Evolutionary conservation across 371 early-diverging fungal species (phyloP), one percentile per base, ranked within the genome.

Genomic region (Batrachochytrium dendrobatidis): DNA sequence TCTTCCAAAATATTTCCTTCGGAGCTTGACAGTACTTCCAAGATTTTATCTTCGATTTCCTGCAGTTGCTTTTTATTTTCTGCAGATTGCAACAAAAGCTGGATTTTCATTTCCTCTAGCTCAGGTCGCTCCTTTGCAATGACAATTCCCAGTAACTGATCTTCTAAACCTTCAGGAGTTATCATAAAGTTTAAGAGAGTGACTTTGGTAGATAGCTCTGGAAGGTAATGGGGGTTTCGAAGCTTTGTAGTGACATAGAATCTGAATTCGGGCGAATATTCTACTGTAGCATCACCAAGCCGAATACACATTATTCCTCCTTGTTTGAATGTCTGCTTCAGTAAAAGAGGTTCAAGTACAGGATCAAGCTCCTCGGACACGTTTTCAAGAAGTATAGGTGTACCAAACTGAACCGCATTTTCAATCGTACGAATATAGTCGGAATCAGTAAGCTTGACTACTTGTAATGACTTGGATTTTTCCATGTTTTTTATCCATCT

Each of bases 91-190:
- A 79, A 57, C 22, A 79, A 55, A 43, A 79, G 63, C 60, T 79
- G 76, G 20, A 62, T 68, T 61, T 79, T 79, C 69, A 75, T 73
- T 60, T 79, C 80, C 57, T 79, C 76, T 20, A 79, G 66, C 59
- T 79, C 80, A 0, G 80, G 80, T 24, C 80, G 48, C 58, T 79
- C 80, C 53, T 79, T 79, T 17, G 80, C 80, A 56, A 79, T 79
- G 20, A 76, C 77, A 55, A 79, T 79, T n/a, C 80, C 80, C 31
- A 79, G 73, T 18, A 79, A 62, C 56, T 79, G 80, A 54, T 79
- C 80, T 60, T 79, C 77, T 32, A 79, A 62, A 1, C 80, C 80
- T 51, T 79, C 80, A 0, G 76, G 76, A 1, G 80, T 79, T 34
- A 79, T 79, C 80, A 79, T 79, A 45, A 79, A 79, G 62, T 79